These are phyloP conservation scores for Colletotrichum camelliae DNA, from an alignment of 2,329 filamentous ascomycete species.

Conservation along the genomic window DNA sequence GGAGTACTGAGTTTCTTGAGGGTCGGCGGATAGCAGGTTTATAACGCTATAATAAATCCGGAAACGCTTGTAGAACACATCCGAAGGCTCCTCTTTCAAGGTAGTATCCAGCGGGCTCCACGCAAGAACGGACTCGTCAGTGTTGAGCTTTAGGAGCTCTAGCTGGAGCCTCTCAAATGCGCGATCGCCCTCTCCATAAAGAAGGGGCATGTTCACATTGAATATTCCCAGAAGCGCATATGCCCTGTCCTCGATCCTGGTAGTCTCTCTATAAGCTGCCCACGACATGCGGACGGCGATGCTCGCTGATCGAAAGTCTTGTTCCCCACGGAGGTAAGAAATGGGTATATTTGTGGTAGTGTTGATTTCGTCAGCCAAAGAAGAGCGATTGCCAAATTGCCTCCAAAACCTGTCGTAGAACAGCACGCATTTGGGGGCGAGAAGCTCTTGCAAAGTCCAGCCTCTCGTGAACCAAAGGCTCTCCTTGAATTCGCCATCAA, in stretches of 20 bases:
- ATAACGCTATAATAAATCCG: neutral
- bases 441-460: conserved; percentile 31
- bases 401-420: conserved; percentile 27
- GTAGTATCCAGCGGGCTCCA: conserved; percentile 15
- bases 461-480: conserved; percentile 29
- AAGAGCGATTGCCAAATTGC: conserved; percentile 1
- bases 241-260: conserved; percentile 27
- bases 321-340: neutral
- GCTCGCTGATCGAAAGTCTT: neutral
- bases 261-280: conserved; percentile 29
- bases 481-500: neutral
- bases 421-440: conserved; percentile 24
- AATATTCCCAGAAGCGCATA: conserved; percentile 35
- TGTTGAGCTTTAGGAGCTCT: conserved; percentile 23
- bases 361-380: conserved; percentile 31
- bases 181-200: conserved; percentile 31
- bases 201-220: conserved; percentile 30
- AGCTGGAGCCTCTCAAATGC: conserved; percentile 30
- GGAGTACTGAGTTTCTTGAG: neutral
- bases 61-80: neutral
- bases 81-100: conserved; percentile 5
- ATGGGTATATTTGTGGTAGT: conserved; percentile 22
- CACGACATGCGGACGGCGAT: conserved; percentile 31
- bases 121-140: conserved; percentile 23
- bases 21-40: neutral